A percentile compares a stretch with the other conserved stretches of the same genome.
phyloP scores from a whole-genome alignment of 192 early-diverging fungal genomes.

The Podila verticillata region DNA sequence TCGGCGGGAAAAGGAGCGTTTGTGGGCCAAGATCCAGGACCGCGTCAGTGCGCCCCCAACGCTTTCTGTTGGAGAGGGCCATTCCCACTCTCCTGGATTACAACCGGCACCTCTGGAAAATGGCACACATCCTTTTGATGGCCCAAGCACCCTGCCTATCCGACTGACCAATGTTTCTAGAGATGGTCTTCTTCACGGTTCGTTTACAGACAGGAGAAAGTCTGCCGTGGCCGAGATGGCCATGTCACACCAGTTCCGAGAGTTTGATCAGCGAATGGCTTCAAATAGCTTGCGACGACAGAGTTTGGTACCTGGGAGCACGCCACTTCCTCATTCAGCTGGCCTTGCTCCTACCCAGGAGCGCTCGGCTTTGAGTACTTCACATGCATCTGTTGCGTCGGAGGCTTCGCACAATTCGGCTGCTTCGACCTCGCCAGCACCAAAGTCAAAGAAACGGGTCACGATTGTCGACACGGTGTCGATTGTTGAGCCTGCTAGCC shows the following conservation, averaged over 20 bases:
- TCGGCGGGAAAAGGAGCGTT: slow-evolving; percentile 30
- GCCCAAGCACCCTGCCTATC: slow-evolving; percentile 28
- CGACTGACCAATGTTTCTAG: slow-evolving; percentile 35
- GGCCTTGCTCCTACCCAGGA: slow-evolving; percentile 6
- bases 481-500: slow-evolving; percentile 16
- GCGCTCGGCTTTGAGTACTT: not conserved
- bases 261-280: slow-evolving; percentile 41
- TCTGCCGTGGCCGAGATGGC: slow-evolving; percentile 19
- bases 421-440: slow-evolving; percentile 8
- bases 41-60: slow-evolving; percentile 16
- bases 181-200: slow-evolving; percentile 16
- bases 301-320: slow-evolving; percentile 20
- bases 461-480: slow-evolving; percentile 35
- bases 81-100: not conserved
- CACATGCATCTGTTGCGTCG: not conserved
- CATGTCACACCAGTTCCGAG: slow-evolving; percentile 43
- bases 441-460: slow-evolving; percentile 48
- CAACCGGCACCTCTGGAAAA: slow-evolving; percentile 7
- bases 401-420: not conserved
- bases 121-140: slow-evolving; percentile 24
- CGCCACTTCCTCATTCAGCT: not conserved
- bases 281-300: slow-evolving; percentile 37
- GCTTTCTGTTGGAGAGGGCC: not conserved
- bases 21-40: slow-evolving; percentile 34
- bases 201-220: slow-evolving; percentile 31